Evolutionary conservation across 163 green algal species (phyloP).

Genomic region (Dunaliella salina): DNA sequence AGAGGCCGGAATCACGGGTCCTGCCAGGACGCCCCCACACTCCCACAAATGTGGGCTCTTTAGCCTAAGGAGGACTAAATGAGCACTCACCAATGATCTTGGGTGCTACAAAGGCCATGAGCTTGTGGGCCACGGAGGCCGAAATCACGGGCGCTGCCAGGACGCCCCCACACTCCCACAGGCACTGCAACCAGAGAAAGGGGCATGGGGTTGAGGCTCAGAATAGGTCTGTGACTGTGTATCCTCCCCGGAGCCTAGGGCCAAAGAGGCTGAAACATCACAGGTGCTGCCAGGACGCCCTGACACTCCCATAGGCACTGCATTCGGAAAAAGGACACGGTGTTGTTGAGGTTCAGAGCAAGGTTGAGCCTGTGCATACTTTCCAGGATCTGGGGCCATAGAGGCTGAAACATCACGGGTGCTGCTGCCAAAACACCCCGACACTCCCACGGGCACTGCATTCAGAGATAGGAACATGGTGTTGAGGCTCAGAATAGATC

Average conservation of each 20-base stretch:
- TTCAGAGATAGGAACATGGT: too few species aligned
- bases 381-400: too few species aligned
- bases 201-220: too few species aligned
- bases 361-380: too few species aligned
- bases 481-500: too few species aligned
- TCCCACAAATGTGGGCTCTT: too few species aligned
- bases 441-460: constrained; percentile 95
- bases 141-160: constrained; percentile 87
- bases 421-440: constrained; percentile 89
- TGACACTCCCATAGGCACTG: constrained; percentile 97
- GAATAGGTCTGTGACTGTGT: too few species aligned
- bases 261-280: constrained; percentile 65
- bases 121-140: constrained; percentile 82
- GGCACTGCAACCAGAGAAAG: constrained; percentile 50
- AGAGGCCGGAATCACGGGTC: constrained; percentile 68
- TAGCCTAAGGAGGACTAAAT: too few species aligned
- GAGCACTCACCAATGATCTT: constrained; percentile 86
- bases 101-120: constrained; percentile 93
- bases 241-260: constrained; percentile 17
- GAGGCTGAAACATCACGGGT: constrained; percentile 75
- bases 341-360: too few species aligned
- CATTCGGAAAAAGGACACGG: constrained; percentile 30
- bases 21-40: too few species aligned
- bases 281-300: constrained; percentile 86
- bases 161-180: constrained; percentile 97